Percentiles rank a stretch among this genome's conserved stretches.
These are phyloP conservation scores for Lipomyces spencermartinsiae DNA, from an alignment of 805 yeast species.

Conservation along the genomic window DNA sequence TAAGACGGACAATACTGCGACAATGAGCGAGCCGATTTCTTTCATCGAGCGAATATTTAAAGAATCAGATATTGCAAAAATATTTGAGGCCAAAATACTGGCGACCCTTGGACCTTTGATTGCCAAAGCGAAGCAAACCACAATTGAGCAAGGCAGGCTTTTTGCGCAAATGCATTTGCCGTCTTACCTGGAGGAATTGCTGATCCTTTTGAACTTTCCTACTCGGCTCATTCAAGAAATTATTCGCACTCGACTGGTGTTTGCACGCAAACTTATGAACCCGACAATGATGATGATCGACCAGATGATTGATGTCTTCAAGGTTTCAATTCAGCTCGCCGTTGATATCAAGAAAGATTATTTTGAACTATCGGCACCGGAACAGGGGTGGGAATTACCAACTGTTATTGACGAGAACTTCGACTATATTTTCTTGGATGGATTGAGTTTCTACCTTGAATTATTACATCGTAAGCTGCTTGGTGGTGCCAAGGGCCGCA, in stretches of 20 bases:
- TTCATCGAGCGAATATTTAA: slow-evolving; percentile 85
- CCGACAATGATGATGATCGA: slow-evolving; percentile 97
- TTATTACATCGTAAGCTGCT: slow-evolving; percentile 77
- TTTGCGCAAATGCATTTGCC: slow-evolving; percentile 77
- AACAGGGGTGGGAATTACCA: slow-evolving; percentile 73
- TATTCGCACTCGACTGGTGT: slow-evolving; percentile 71
- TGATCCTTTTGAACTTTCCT: slow-evolving; percentile 75
- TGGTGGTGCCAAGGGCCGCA: slow-evolving; percentile 69
- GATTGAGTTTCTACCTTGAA: slow-evolving; percentile 73
- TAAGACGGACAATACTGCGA: slow-evolving; percentile 43
- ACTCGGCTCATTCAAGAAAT: slow-evolving; percentile 78
- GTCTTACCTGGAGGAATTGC: slow-evolving; percentile 67
- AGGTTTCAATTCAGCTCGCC: slow-evolving; percentile 75
- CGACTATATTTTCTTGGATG: slow-evolving; percentile 72
- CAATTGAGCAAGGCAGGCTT: slow-evolving; percentile 62
- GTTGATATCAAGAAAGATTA: slow-evolving; percentile 74
- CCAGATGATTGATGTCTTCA: slow-evolving; percentile 87
- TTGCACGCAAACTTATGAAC: slow-evolving; percentile 76
- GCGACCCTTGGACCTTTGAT: slow-evolving; percentile 79
- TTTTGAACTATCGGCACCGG: slow-evolving; percentile 57
- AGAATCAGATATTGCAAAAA: slow-evolving; percentile 55
- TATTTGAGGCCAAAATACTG: slow-evolving; percentile 73
- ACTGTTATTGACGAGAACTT: slow-evolving; percentile 66
- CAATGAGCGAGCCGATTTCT: slow-evolving; percentile 68
- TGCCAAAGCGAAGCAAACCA: slow-evolving; percentile 76